phyloP scores from a whole-genome alignment of 2,329 filamentous ascomycete genomes.

The Trichoderma arundinaceum region DNA sequence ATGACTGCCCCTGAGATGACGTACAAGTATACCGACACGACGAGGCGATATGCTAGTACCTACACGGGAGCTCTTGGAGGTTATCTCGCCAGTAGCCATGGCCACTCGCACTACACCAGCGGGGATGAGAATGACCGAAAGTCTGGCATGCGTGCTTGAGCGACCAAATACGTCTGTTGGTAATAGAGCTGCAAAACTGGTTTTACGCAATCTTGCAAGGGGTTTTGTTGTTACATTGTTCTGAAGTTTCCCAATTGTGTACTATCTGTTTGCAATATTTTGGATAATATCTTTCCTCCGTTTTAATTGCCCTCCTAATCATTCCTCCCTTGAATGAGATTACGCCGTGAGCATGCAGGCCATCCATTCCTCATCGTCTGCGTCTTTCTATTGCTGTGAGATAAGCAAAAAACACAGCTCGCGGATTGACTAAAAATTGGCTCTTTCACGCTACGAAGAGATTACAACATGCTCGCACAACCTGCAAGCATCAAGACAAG shows the following conservation, averaged over 20 bases:
- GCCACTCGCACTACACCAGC: constrained; percentile 20
- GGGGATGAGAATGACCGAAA: constrained; percentile 24
- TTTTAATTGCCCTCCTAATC: not conserved
- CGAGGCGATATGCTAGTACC: constrained; percentile 28
- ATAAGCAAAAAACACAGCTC: not conserved
- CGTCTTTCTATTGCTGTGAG: not conserved
- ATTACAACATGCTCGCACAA: not conserved
- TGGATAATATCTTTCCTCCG: not conserved
- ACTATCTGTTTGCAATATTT: not conserved
- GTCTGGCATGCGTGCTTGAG: constrained; percentile 12
- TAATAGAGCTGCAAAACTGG: not conserved
- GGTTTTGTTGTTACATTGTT: not conserved
- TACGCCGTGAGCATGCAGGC: not conserved
- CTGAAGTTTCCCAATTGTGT: not conserved
- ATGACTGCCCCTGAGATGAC: constrained; percentile 37
- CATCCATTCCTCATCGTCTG: not conserved
- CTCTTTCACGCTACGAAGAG: not conserved
- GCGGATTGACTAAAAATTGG: not conserved
- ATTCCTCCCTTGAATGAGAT: not conserved
- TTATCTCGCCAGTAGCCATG: constrained; percentile 19
- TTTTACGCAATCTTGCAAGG: not conserved
- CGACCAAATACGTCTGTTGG: not conserved
- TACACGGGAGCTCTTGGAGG: constrained; percentile 13
- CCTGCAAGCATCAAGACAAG: not conserved
- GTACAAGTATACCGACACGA: constrained; percentile 44